Base-by-base conservation (phyloP, 768 basidiomycete genomes). In the Tylopilus intermedius region DNA sequence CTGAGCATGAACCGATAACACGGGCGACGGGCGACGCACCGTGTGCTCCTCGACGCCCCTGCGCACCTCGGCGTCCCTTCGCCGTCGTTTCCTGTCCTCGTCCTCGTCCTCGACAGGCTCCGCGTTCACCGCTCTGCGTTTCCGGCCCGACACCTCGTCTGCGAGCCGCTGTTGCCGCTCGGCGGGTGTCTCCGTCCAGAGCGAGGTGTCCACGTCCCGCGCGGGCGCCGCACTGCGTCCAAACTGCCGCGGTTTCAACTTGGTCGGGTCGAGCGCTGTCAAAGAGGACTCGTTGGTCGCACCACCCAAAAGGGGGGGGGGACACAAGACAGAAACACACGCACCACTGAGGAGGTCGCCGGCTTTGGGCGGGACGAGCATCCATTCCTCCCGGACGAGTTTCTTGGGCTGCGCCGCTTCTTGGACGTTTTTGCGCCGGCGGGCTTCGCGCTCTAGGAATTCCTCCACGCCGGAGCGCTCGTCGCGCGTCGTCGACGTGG, bases 101-200 rank as follows among this genome's bases (percentile, higher is more conserved):
- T 62, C 65, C 1, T 49, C 53, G 41, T 67, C 69, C 27, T 61
- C 76, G 15, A 75, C 77, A 0, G 64, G 69, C 18, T 70, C 71
- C 33, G 73, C 72, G 51, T 88, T 85, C 24, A 67, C 78, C 4
- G 83, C 86, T 18, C 86, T 80, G 52, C 88, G 79, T 62, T 90
- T 88, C 71, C 90, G 92, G 39, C 96, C 95, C n/a, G 85, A 79
- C 2, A 96, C 86, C 68, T 99, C 95, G 64, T 98, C 95, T 1
- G 84, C 84, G n/a, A 97, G 74, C 1, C 96, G 80, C 62, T 95
- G 86, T 65, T 91, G 92, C 14, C 87, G 79, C 65, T 98, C 92
- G 0, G 86, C 86, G 0, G 96, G 96, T 0, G 96, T 97, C 74
- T 99, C 96, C 0, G 96, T 99, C 96, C 96, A 99, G 11, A 95